These are phyloP conservation scores for Persicaria maculosa DNA, from an alignment of 148 eudicot species.

Conservation along the genomic window DNA sequence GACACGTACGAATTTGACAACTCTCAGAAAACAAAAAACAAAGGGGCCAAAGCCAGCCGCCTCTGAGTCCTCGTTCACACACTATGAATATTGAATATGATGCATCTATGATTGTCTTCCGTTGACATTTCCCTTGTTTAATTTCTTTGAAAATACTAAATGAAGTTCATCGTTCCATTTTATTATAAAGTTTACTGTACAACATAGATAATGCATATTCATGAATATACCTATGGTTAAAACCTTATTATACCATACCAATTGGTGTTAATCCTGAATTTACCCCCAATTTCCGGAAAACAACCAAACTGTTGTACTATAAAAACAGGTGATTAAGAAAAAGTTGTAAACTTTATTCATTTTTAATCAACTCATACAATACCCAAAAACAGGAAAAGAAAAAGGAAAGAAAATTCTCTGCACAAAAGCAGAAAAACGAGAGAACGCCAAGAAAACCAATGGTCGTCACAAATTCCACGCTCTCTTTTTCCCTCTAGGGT, in stretches of 20 bases:
- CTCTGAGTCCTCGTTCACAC: background rate
- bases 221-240: too few species aligned
- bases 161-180: background rate
- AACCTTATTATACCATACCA: too few species aligned
- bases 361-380: background rate
- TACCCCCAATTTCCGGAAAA: background rate
- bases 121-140: background rate
- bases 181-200: background rate
- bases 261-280: background rate
- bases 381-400: background rate
- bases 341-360: background rate
- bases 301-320: background rate
- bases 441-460: background rate
- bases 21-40: background rate
- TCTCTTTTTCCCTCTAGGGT: conserved; percentile 4
- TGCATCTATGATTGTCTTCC: background rate
- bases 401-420: background rate
- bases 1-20: background rate
- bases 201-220: too few species aligned
- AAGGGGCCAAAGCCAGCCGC: conserved; percentile 9
- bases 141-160: background rate
- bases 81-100: too few species aligned
- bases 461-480: conserved; percentile 14
- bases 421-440: conserved; percentile 10
- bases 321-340: background rate